These are phyloP conservation scores for Epichloe hybrida DNA, from an alignment of 2,329 filamentous ascomycete species.

Conservation along the genomic window DNA sequence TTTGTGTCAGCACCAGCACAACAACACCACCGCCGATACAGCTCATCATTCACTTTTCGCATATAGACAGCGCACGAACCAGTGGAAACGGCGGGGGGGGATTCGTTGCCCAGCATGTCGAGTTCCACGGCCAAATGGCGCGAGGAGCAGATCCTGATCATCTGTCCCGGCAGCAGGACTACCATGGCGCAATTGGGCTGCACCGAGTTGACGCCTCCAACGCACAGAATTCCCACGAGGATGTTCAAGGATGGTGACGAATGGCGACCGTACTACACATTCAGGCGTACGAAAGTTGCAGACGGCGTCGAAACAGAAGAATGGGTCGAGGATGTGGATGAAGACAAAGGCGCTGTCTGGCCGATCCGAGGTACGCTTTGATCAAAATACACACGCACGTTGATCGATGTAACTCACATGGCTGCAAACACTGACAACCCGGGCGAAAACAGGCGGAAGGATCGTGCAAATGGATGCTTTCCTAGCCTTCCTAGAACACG, in stretches of 20 bases:
- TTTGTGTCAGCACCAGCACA: not conserved
- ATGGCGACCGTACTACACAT: slow-evolving; percentile 63
- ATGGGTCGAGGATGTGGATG: slow-evolving; percentile 80
- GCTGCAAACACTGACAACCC: not conserved
- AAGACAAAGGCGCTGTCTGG: slow-evolving; percentile 79
- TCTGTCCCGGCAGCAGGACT: slow-evolving; percentile 74
- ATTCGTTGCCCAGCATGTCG: slow-evolving; percentile 31
- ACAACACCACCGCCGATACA: not conserved
- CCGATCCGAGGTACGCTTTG: slow-evolving; percentile 49
- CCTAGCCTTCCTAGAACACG: slow-evolving; percentile 82
- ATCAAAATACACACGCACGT: too few relatives aligned
- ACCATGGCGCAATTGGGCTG: slow-evolving; percentile 86
- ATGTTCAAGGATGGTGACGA: slow-evolving; percentile 88
- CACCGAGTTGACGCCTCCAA: slow-evolving; percentile 81
- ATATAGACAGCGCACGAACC: not conserved
- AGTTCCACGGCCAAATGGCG: slow-evolving; percentile 45
- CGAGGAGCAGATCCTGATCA: slow-evolving; percentile 53
- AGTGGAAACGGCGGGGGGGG: not conserved
- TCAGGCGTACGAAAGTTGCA: slow-evolving; percentile 42
- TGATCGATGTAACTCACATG: not conserved
- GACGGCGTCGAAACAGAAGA: slow-evolving; percentile 44
- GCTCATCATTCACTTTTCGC: not conserved
- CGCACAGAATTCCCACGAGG: slow-evolving; percentile 73
- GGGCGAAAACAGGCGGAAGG: slow-evolving; percentile 44
- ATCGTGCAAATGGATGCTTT: slow-evolving; percentile 89